A percentile compares a stretch with the other conserved stretches of the same genome.
Evolutionary conservation across 1,139 yeast species (phyloP).

Genomic region (Hansenula anomala): DNA sequence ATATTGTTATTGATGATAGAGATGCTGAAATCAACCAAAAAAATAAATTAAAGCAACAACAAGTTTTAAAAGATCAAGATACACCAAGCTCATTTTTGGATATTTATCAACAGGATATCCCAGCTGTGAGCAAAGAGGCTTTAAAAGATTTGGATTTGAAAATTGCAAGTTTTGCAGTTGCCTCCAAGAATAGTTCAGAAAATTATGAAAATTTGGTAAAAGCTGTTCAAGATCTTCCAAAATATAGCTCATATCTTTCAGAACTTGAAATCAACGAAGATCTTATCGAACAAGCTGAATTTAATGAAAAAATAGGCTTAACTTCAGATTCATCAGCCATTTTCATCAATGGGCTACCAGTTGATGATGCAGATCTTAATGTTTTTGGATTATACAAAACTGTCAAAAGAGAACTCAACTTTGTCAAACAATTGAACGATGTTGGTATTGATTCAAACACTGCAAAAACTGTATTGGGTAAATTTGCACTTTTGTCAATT

Average conservation of each 20-base stretch:
- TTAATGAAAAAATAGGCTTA: constrained; percentile 25
- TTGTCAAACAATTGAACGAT: constrained; percentile 26
- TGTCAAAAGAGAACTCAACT: constrained; percentile 32
- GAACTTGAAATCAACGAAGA: constrained; percentile 12
- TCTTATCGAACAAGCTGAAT: constrained; percentile 18
- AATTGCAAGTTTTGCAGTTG: constrained; percentile 37
- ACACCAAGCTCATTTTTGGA: constrained; percentile 13
- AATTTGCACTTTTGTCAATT: constrained; percentile 41
- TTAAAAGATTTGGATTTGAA: constrained; percentile 40
- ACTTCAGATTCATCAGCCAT: constrained; percentile 35
- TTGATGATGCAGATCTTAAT: constrained; percentile 38
- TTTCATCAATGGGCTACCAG: constrained; percentile 58
- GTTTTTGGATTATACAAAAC: constrained; percentile 29
- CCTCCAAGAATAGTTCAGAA: constrained; percentile 24
- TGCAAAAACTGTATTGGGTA: constrained; percentile 36
- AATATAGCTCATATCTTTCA: constrained; percentile 29
- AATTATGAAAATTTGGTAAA: constrained; percentile 32
- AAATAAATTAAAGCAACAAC: constrained; percentile 4
- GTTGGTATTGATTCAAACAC: constrained; percentile 35
- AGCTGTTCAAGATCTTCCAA: constrained; percentile 48
- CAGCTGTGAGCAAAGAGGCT: constrained; percentile 26
- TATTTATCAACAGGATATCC: constrained; percentile 22
- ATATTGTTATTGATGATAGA: constrained; percentile 58
- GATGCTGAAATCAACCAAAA: constrained; percentile 26
- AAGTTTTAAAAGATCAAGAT: constrained; percentile 9